A percentile compares a stretch with the other conserved stretches of the same genome.
phyloP scores from a whole-genome alignment of 352 stramenopile genomes.

The Plasmopara muralis region DNA sequence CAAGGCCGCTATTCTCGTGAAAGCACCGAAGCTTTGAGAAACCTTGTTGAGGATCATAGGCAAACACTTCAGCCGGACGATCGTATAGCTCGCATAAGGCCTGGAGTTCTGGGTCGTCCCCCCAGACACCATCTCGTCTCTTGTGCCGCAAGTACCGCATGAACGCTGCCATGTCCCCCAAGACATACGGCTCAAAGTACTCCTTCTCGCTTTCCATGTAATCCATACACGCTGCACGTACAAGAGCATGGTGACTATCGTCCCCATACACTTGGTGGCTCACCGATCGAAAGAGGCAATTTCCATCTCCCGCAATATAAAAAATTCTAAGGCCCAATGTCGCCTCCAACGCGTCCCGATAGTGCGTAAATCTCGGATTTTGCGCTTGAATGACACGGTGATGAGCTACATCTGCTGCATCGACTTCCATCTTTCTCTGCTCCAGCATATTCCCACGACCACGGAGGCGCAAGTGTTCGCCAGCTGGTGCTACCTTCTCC shows the following conservation, averaged over 20 bases:
- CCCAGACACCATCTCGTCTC: conserved; percentile 87
- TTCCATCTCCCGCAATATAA: conserved; percentile 91
- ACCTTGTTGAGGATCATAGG: conserved; percentile 64
- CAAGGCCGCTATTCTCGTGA: conserved; percentile 66
- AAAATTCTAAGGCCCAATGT: conserved; percentile 40
- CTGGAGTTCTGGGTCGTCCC: conserved; percentile 95
- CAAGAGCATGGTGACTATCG: conserved; percentile 82
- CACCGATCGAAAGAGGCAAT: conserved; percentile 96
- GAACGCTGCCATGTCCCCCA: conserved; percentile 85
- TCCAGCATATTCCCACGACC: conserved; percentile 20
- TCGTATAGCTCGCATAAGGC: conserved; percentile 93
- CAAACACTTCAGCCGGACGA: conserved; percentile 85
- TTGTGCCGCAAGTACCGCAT: conserved; percentile 88
- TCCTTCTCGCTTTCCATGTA: conserved; percentile 93
- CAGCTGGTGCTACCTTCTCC: conserved; percentile 41
- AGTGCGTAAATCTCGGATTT: conserved; percentile 74
- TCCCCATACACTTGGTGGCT: conserved; percentile 95
- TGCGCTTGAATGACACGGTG: conserved; percentile 57
- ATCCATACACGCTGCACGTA: conserved; percentile 89
- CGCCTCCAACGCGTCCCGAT: conserved; percentile 42
- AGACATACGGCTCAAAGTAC: conserved; percentile 90
- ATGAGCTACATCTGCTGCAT: conserved; percentile 31
- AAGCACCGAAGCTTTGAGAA: conserved; percentile 85
- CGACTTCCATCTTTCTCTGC: conserved; percentile 43
- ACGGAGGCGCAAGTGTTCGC: conserved; percentile 48